phyloP scores from a whole-genome alignment of 192 early-diverging fungal species.

The Piromyces finnis region DNA sequence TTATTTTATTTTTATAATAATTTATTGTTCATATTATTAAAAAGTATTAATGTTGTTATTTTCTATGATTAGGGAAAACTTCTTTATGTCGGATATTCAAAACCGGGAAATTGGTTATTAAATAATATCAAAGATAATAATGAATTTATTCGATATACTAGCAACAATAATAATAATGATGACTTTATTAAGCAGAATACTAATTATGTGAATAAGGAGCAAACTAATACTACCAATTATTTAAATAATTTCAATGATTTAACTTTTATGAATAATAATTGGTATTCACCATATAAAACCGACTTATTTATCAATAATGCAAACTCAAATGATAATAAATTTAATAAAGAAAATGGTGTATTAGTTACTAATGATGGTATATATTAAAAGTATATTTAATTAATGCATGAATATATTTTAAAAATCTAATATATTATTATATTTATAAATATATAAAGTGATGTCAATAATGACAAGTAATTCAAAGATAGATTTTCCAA shows the following conservation, averaged over 20 bases:
- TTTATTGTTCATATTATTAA: too few species aligned
- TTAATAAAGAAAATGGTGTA: neutral
- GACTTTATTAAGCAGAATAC: neutral
- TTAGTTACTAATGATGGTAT: too few species aligned
- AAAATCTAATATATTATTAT: too few species aligned
- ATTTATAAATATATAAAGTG: neutral
- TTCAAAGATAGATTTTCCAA: neutral
- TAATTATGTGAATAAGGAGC: neutral
- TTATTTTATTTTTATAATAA: too few species aligned
- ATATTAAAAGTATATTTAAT: too few species aligned
- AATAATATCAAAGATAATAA: neutral
- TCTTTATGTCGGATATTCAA: neutral
- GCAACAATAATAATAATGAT: neutral
- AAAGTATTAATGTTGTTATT: too few species aligned
- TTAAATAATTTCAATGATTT: neutral
- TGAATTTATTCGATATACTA: neutral
- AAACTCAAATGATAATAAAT: neutral
- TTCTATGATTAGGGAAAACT: neutral
- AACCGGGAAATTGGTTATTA: neutral
- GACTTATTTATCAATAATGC: neutral
- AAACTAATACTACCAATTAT: neutral
- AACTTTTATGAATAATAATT: neutral
- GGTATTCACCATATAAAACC: neutral
- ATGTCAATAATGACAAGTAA: neutral
- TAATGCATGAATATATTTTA: too few species aligned